Evolutionary conservation across 2,329 filamentous ascomycete genomes (phyloP), one percentile per base, ranked within the genome.

Genomic region (Calonectria crousiana): DNA sequence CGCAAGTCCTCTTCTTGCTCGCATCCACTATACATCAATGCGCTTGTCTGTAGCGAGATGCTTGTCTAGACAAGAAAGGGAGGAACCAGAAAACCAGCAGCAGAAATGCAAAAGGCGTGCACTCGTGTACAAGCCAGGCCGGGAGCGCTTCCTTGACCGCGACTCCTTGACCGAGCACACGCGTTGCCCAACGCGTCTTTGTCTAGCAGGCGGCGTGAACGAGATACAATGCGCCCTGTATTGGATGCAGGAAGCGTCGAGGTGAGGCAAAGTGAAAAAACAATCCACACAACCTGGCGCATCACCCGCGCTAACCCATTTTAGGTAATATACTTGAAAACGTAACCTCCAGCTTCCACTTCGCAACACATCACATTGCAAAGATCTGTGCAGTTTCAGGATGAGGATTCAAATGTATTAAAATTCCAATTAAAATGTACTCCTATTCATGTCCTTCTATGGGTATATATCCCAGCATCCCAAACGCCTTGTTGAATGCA

Each of bases 401-500:
- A 28, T 38, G 41, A 28, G 30, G 23, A 38, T 38, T 60, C 20
- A 60, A 18, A 41, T 11, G 14, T 28, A 18, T 34, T 44, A n/a
- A 51, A 16, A 18, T 51, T 23, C 18, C 38, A 36, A 66, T 41
- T 47, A 56, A 30, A 6, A 62, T 62, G 23, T 23, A 26, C 14
- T 62, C 38, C 34, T 62, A 62, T 30, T 56, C 60, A 60, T 60
- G 49, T 47, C 26, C 26, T 36, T 74, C 41, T 71, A 71, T 34
- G 41, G 69, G 64, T 68, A 69, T 74, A 67, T 60, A 44, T 51
- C 67, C 41, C 30, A 44, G 41, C 23, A 11, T 36, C 23, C 51
- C 44, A 49, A 65, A 47, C 71, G 71, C 72, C 71, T 60, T 23
- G 26, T 18, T 30, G 30, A 62, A 72, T 71, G 58, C 68, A 69